These are phyloP conservation scores for Agrocybe chaxingu DNA, from an alignment of 768 basidiomycete genomes.

Conservation along the genomic window DNA sequence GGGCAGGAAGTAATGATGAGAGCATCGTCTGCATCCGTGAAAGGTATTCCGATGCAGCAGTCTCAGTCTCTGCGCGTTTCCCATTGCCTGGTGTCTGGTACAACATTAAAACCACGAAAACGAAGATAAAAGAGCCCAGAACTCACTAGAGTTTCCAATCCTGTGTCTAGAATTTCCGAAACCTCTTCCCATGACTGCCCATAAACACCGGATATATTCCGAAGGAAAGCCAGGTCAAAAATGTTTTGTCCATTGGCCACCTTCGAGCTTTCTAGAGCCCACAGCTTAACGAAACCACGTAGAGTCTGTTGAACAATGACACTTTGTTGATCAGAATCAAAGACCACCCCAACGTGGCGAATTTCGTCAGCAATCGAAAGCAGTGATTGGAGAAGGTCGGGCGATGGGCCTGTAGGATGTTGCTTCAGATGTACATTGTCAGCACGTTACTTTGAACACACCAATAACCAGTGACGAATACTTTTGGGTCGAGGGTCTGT, in stretches of 20 bases:
- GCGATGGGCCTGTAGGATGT: slow-evolving; percentile 42
- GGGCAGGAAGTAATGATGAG: slow-evolving; percentile 49
- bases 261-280: slow-evolving; percentile 25
- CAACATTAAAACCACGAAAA: background rate
- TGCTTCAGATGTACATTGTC: background rate
- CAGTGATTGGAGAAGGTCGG: slow-evolving; percentile 52
- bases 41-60: slow-evolving; percentile 40
- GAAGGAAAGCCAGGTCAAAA: slow-evolving; percentile 52
- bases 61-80: slow-evolving; percentile 20
- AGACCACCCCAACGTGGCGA: slow-evolving; percentile 51
- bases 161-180: slow-evolving; percentile 9
- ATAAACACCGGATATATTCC: slow-evolving; percentile 34
- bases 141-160: slow-evolving; percentile 16
- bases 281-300: slow-evolving; percentile 33
- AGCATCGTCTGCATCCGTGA: slow-evolving; percentile 60
- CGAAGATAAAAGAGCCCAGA: background rate
- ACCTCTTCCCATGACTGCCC: slow-evolving; percentile 26
- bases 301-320: slow-evolving; percentile 36
- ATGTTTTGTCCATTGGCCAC: slow-evolving; percentile 17
- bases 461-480: slow-evolving; percentile 18
- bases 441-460: slow-evolving; percentile 11
- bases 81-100: slow-evolving; percentile 12
- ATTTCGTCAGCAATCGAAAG: slow-evolving; percentile 50
- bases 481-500: slow-evolving; percentile 17
- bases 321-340: slow-evolving; percentile 30